Evolutionary conservation across 2,329 filamentous ascomycete genomes (phyloP).

Genomic region (Emmonsiellopsis sp.): DNA sequence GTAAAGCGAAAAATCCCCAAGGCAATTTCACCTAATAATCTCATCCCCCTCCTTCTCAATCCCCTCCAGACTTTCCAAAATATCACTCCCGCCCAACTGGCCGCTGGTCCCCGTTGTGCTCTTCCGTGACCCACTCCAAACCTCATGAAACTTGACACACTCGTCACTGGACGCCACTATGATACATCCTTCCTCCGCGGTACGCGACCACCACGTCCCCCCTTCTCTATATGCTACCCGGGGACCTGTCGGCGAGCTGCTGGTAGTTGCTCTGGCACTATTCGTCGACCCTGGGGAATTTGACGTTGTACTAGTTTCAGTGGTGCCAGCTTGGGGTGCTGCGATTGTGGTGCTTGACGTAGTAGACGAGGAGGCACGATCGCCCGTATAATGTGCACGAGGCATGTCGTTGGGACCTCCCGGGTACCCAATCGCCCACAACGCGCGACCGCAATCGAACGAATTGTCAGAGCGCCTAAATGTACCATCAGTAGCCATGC

Average conservation of each 20-base stretch:
- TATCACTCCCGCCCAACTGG: conserved; percentile 71
- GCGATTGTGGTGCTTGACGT: neutral
- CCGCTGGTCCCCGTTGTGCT: conserved; percentile 46
- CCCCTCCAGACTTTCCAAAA: conserved; percentile 72
- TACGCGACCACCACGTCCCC: conserved; percentile 47
- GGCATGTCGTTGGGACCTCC: conserved; percentile 42
- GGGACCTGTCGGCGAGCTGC: neutral
- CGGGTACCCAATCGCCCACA: conserved; percentile 84
- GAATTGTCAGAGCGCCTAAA: conserved; percentile 17
- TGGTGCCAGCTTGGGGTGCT: neutral
- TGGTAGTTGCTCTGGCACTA: neutral
- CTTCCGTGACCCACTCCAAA: conserved; percentile 65
- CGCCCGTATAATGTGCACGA: neutral
- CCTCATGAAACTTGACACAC: conserved; percentile 89
- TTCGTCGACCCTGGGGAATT: neutral
- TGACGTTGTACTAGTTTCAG: neutral
- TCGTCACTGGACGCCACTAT: conserved; percentile 88
- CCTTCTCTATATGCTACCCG: conserved; percentile 37
- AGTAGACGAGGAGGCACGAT: neutral
- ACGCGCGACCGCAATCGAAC: conserved; percentile 44
- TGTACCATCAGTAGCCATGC: conserved; percentile 40
- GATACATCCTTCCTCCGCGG: conserved; percentile 67
- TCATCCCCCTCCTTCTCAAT: conserved; percentile 52
- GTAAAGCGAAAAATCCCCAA: neutral
- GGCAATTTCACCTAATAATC: conserved; percentile 51